phyloP scores from a whole-genome alignment of 441 rosid species.

The Hura crepitans region DNA sequence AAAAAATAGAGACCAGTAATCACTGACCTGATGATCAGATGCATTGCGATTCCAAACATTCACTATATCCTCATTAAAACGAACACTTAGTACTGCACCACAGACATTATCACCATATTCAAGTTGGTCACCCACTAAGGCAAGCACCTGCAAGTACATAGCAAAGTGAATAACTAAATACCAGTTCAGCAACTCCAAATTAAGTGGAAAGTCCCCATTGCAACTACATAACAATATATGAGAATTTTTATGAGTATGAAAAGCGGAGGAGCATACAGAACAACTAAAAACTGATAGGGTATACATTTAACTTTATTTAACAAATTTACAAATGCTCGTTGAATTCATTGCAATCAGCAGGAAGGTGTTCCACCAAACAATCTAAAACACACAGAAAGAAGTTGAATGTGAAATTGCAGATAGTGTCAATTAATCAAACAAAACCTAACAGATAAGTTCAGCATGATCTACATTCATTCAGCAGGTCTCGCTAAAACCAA shows the following conservation, averaged over 20 bases:
- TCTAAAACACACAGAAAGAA: background rate
- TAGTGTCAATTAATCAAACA: no score
- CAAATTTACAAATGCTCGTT: background rate
- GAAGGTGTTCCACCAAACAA: background rate
- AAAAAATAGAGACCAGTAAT: background rate
- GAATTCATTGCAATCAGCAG: background rate
- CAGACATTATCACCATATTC: slow-evolving; percentile 76
- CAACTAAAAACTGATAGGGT: background rate
- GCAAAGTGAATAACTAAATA: background rate
- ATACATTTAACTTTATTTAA: background rate
- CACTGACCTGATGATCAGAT: slow-evolving; percentile 78
- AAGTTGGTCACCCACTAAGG: slow-evolving; percentile 87
- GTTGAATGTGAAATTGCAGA: background rate
- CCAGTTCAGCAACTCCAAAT: background rate
- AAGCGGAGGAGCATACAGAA: background rate
- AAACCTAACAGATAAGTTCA: no score
- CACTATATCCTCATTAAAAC: slow-evolving; percentile 87
- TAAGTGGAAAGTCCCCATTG: background rate
- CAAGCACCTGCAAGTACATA: slow-evolving; percentile 67
- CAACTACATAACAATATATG: background rate
- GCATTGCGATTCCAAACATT: slow-evolving; percentile 94
- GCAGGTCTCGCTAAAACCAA: background rate
- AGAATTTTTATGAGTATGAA: background rate
- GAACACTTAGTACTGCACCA: slow-evolving; percentile 94
- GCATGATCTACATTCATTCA: background rate